Evolutionary conservation across 345 rosid species (phyloP).

Genomic region (Melaleuca alternifolia): DNA sequence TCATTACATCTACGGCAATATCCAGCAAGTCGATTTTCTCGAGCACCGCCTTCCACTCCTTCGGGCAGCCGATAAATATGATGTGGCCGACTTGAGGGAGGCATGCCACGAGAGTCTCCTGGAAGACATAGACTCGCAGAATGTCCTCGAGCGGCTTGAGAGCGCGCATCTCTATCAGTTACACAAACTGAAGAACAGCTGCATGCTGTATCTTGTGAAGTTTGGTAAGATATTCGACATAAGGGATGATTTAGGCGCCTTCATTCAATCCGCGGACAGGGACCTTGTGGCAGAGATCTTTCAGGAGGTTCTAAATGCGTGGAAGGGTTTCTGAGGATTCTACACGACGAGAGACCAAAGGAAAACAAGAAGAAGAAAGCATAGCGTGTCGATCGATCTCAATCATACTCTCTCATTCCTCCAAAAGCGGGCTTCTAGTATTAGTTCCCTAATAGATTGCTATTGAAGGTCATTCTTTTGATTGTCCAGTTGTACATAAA

Average conservation of each 20-base stretch:
- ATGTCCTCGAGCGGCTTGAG: slow-evolving; percentile 88
- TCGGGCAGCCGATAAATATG: slow-evolving; percentile 82
- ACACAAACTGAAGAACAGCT: slow-evolving; percentile 61
- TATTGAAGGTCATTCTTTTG: slow-evolving; percentile 2
- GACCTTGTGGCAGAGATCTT: slow-evolving; percentile 77
- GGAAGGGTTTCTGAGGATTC: slow-evolving; percentile 76
- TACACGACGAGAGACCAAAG: background rate
- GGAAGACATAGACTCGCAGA: slow-evolving; percentile 72
- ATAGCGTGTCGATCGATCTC: background rate
- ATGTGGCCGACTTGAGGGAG: slow-evolving; percentile 66
- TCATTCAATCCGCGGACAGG: slow-evolving; percentile 70
- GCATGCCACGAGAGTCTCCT: slow-evolving; percentile 77
- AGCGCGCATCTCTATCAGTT: slow-evolving; percentile 54
- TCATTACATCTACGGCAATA: slow-evolving; percentile 69
- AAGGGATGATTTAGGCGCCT: slow-evolving; percentile 59
- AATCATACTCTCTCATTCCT: background rate
- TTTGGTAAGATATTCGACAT: slow-evolving; percentile 90
- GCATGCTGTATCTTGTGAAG: slow-evolving; percentile 86
- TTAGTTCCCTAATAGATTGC: background rate
- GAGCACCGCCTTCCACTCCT: slow-evolving; percentile 66
- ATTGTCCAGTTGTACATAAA: slow-evolving; percentile 1
- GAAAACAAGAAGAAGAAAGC: background rate
- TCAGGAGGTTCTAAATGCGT: slow-evolving; percentile 67
- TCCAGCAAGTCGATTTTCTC: slow-evolving; percentile 57
- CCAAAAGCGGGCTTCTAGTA: background rate